Base-by-base conservation (phyloP, 805 yeast genomes). In the Ascoidea asiatica region DNA sequence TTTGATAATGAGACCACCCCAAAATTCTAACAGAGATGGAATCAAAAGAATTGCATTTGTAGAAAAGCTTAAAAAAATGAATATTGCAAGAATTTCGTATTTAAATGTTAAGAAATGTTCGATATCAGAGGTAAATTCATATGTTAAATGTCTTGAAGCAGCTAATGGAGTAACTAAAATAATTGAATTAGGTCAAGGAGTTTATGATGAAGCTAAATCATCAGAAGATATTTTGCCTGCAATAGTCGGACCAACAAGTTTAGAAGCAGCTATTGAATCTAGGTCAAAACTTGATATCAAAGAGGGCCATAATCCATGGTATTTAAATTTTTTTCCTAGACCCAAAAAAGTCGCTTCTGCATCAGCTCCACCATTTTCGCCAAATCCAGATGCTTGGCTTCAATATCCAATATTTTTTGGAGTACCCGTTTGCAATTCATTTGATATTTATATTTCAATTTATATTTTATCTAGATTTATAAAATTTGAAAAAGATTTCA, bases 341-440 rank as follows among this genome's bases (percentile, higher is more conserved):
- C 15, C 15, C 15, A 29, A 29, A 11, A 29, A 8, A 11, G 8
- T 29, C 8, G 8, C 35, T 11, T 29, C 35, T 3, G 35, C 35
- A 29, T 29, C 15, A 11, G 35, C 35, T 29, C 35, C 35, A 29
- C 15, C 35, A 11, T 15, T 29, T 29, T 15, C 35, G 15, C 35
- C 35, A 29, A 29, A 29, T 29, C 65, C 67, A n/a, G 69, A 65
- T 47, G 60, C 59, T 1, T 67, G 72, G 72, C 45, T 60, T 22
- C 71, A 66, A 50, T 64, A 59, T 43, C 69, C 70, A 3, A 43
- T 56, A 18, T 58, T 62, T 47, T 47, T 59, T 5, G 49, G 58
- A 4, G 55, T 52, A 19, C 53, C 57, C 2, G 56, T 58, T 6
- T 56, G 59, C 19, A 55, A 60, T 40, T 54, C 62, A 1, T 45